These are phyloP conservation scores for Aspergillus aculeatus DNA, from an alignment of 2,329 filamentous ascomycete species.

Conservation along the genomic window DNA sequence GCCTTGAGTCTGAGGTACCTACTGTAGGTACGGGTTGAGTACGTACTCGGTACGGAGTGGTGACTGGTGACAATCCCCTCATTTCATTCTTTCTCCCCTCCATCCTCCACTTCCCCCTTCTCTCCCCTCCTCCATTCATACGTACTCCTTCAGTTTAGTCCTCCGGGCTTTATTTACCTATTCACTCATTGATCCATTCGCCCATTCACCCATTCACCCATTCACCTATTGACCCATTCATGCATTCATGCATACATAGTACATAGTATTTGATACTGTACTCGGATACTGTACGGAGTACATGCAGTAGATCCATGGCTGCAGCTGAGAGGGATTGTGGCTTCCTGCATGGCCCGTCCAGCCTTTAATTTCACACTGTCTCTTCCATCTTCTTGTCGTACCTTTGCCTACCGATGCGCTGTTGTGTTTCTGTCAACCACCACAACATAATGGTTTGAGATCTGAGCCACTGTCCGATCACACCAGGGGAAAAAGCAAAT, in stretches of 20 bases:
- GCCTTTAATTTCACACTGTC: neutral
- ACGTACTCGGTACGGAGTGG: neutral
- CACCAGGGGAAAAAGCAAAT: conserved; percentile 5
- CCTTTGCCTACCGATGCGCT: too few species aligned
- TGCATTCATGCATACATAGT: too few species aligned
- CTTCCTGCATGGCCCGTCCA: neutral
- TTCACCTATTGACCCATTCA: neutral
- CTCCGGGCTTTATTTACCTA: too few species aligned
- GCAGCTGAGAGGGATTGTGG: neutral
- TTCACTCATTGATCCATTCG: neutral
- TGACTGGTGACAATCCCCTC: neutral
- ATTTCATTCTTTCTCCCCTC: neutral
- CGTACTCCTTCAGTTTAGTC: too few species aligned
- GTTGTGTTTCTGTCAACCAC: too few species aligned
- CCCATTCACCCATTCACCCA: neutral
- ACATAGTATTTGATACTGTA: too few species aligned
- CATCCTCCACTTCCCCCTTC: neutral
- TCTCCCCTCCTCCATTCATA: neutral
- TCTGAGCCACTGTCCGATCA: conserved; percentile 4
- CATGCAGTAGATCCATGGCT: neutral
- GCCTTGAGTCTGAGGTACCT: too few species aligned
- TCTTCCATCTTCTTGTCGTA: neutral
- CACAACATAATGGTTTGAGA: neutral
- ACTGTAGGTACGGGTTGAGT: too few species aligned
- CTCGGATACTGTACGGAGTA: too few species aligned